These are phyloP conservation scores for Tolypocladium guangdongense DNA, from an alignment of 2,329 filamentous ascomycete species.

Conservation along the genomic window DNA sequence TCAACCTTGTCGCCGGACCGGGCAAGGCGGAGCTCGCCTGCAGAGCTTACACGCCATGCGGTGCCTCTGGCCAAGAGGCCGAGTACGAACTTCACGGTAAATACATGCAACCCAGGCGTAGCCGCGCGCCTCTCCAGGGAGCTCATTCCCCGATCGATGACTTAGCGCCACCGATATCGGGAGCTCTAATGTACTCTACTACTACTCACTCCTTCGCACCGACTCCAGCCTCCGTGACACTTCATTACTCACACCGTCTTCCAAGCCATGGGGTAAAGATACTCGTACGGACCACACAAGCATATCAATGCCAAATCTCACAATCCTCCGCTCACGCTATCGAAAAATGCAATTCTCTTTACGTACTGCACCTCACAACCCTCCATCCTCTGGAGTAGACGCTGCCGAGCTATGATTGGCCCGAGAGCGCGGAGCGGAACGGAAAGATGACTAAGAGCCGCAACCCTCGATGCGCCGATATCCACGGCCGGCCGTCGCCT, in stretches of 20 bases:
- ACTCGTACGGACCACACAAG: neutral
- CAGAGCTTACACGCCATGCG: too few relatives aligned
- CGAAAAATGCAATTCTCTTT: constrained; percentile 1
- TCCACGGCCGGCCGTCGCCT: neutral
- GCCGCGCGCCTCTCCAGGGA: neutral
- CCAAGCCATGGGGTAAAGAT: neutral
- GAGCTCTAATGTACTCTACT: neutral
- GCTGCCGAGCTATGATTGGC: neutral
- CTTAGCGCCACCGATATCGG: neutral
- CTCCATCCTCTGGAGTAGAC: constrained; percentile 1
- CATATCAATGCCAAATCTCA: neutral
- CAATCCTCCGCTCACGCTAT: neutral
- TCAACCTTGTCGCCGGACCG: too few relatives aligned
- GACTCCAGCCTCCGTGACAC: neutral
- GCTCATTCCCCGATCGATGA: neutral
- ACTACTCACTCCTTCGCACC: neutral
- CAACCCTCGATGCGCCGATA: neutral
- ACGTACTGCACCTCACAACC: neutral
- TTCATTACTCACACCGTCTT: neutral
- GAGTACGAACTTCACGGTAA: too few relatives aligned
- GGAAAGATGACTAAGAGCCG: neutral
- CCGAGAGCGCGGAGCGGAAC: neutral
- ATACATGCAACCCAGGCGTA: too few relatives aligned
- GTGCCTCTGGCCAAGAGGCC: too few relatives aligned
- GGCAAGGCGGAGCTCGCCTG: too few relatives aligned